A percentile compares a stretch with the other conserved stretches of the same genome.
These are phyloP conservation scores for Fusarium azukiicola DNA, from an alignment of 2,329 filamentous ascomycete genomes.

Conservation along the genomic window DNA sequence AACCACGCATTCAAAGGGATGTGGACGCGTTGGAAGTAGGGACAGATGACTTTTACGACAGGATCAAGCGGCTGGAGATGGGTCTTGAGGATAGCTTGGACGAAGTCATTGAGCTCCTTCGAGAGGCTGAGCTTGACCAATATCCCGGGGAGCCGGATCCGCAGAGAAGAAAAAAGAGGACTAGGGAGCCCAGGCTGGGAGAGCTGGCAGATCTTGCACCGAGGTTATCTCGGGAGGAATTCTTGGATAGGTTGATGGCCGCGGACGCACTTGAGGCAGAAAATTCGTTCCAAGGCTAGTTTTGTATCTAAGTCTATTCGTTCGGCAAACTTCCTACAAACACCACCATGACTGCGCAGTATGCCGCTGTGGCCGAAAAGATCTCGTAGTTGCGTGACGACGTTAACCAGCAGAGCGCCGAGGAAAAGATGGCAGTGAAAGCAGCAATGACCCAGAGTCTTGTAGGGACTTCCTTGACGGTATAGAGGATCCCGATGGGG, in stretches of 20 bases:
- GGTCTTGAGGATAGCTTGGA: background rate
- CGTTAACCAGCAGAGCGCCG: conserved; percentile 8
- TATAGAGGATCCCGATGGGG: background rate
- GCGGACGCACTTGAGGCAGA: background rate
- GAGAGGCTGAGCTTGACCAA: background rate
- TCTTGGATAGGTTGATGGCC: too few relatives aligned
- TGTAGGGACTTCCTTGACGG: background rate
- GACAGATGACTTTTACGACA: background rate
- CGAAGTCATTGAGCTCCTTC: background rate
- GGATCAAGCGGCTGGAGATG: background rate
- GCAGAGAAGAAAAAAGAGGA: background rate
- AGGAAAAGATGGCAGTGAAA: background rate
- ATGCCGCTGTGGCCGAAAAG: conserved; percentile 1
- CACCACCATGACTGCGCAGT: conserved; percentile 3
- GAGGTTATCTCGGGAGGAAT: background rate
- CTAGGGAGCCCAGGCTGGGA: background rate
- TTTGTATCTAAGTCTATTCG: background rate
- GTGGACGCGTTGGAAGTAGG: background rate
- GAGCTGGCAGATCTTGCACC: background rate
- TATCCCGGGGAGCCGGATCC: background rate
- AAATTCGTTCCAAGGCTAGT: background rate
- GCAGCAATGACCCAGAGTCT: background rate
- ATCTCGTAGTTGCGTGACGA: conserved; percentile 1
- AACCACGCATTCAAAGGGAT: background rate
- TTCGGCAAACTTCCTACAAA: conserved; percentile 10